Percentiles rank a stretch among this genome's conserved stretches.
Evolutionary conservation across 805 yeast genomes (phyloP).

Genomic region (Limtongozyma cylindracea): DNA sequence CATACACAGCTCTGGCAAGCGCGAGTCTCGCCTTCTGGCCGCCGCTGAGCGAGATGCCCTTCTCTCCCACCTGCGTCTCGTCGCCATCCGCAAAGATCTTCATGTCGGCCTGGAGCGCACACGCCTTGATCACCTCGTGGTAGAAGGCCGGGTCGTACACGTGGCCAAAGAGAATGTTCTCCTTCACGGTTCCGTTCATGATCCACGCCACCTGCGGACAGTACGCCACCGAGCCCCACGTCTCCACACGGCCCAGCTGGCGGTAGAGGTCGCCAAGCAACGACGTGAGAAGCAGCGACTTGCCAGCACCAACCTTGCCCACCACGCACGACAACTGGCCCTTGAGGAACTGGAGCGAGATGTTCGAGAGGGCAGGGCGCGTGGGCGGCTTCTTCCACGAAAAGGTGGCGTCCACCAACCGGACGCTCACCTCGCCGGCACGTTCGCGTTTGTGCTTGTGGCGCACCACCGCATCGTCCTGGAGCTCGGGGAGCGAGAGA

Average conservation of each 20-base stretch:
- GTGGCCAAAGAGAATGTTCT: constrained; percentile 79
- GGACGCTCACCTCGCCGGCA: constrained; percentile 43
- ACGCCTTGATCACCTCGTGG: constrained; percentile 57
- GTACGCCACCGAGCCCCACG: constrained; percentile 66
- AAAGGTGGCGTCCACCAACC: constrained; percentile 41
- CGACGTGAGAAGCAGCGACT: constrained; percentile 60
- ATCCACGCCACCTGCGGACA: constrained; percentile 94
- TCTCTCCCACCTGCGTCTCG: constrained; percentile 83
- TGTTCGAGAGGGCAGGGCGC: constrained; percentile 38
- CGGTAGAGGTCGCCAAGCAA: constrained; percentile 65
- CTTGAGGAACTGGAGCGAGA: constrained; percentile 37
- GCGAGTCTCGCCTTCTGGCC: constrained; percentile 95
- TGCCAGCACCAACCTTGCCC: constrained; percentile 82
- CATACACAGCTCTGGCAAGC: constrained; percentile 86
- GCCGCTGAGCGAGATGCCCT: constrained; percentile 89
- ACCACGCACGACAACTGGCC: constrained; percentile 71
- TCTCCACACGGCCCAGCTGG: constrained; percentile 42
- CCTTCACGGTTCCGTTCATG: constrained; percentile 81
- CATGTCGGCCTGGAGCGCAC: constrained; percentile 67
- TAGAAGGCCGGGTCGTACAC: constrained; percentile 64
- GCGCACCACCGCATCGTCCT: constrained; percentile 45
- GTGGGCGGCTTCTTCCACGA: constrained; percentile 45
- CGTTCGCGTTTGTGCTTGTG: constrained; percentile 19
- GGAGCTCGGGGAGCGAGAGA: constrained; percentile 57
- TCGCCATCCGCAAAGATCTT: constrained; percentile 73